Conservation (phyloP, 2,329 filamentous ascomycete species). For the Alternaria sp. region DNA sequence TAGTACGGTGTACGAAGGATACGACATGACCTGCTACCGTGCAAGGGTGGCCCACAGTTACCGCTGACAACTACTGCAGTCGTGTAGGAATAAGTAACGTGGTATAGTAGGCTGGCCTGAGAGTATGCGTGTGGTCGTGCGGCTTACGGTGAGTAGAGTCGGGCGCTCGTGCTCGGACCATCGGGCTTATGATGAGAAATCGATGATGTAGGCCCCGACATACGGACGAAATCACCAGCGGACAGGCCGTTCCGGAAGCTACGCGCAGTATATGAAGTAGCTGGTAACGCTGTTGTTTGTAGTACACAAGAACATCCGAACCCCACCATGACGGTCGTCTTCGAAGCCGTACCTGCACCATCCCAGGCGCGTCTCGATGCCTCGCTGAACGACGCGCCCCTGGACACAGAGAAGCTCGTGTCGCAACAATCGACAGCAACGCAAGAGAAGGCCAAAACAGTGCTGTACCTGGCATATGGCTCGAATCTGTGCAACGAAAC, state of each 20-base stretch:
- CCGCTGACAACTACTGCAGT: not conserved
- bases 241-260: not conserved
- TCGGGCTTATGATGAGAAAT: not conserved
- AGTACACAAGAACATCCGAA: not conserved
- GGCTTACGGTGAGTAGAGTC: not conserved
- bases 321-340: slow-evolving; percentile 15
- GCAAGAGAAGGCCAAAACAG: slow-evolving; percentile 46
- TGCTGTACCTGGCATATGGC: slow-evolving; percentile 74
- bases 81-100: not conserved
- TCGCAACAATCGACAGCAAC: slow-evolving; percentile 18
- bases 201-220: slow-evolving; percentile 1
- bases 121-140: not conserved
- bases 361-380: slow-evolving; percentile 44
- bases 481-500: slow-evolving; percentile 86
- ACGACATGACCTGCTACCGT: slow-evolving; percentile 24
- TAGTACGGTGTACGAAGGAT: slow-evolving; percentile 28
- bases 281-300: not conserved
- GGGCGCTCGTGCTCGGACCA: slow-evolving; percentile 6
- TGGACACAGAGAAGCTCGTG: slow-evolving; percentile 32
- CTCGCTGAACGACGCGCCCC: slow-evolving; percentile 39
- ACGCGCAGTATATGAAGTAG: not conserved
- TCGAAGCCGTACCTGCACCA: slow-evolving; percentile 30
- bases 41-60: not conserved
- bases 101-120: not conserved
- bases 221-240: slow-evolving; percentile 3